A percentile compares a stretch with the other conserved stretches of the same genome.
phyloP scores from a whole-genome alignment of 192 early-diverging fungal species.

The Coemansia sp. region DNA sequence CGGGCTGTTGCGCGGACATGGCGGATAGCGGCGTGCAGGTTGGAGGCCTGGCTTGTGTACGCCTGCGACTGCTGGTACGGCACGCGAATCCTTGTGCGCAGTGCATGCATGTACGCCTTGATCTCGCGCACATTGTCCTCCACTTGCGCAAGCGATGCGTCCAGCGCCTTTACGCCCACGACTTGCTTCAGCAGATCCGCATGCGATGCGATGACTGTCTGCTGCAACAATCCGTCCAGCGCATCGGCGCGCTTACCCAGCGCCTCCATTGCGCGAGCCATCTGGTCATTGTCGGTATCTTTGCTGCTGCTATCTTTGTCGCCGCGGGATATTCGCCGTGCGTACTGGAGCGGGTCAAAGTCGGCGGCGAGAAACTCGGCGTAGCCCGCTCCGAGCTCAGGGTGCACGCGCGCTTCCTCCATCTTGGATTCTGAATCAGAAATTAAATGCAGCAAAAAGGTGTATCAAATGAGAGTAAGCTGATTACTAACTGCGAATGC shows the following conservation, averaged over 20 bases:
- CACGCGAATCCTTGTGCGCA: constrained; percentile 40
- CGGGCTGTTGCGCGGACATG: constrained; percentile 17
- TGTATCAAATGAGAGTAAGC: background rate
- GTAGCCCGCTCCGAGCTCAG: background rate
- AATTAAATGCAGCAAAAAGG: background rate
- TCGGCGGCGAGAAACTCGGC: constrained; percentile 8
- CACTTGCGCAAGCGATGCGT: constrained; percentile 24
- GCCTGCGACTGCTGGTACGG: constrained; percentile 34
- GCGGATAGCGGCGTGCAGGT: constrained; percentile 29
- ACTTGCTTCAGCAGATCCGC: constrained; percentile 37
- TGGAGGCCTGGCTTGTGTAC: constrained; percentile 22
- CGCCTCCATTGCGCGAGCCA: constrained; percentile 13
- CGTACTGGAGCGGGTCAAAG: constrained; percentile 19
- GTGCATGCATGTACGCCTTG: constrained; percentile 28
- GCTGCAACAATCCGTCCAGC: constrained; percentile 24
- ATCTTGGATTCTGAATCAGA: background rate
- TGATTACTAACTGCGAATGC: too few relatives aligned
- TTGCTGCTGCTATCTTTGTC: background rate
- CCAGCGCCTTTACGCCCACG: constrained; percentile 22
- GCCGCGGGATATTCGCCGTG: constrained; percentile 5
- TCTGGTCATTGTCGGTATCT: constrained; percentile 2
- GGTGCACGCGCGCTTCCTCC: background rate
- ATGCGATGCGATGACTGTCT: constrained; percentile 13
- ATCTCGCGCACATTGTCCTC: constrained; percentile 48
- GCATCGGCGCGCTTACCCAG: constrained; percentile 13